Base-by-base conservation (phyloP, 2,329 filamentous ascomycete species). In the Golovinomyces cichoracearum region DNA sequence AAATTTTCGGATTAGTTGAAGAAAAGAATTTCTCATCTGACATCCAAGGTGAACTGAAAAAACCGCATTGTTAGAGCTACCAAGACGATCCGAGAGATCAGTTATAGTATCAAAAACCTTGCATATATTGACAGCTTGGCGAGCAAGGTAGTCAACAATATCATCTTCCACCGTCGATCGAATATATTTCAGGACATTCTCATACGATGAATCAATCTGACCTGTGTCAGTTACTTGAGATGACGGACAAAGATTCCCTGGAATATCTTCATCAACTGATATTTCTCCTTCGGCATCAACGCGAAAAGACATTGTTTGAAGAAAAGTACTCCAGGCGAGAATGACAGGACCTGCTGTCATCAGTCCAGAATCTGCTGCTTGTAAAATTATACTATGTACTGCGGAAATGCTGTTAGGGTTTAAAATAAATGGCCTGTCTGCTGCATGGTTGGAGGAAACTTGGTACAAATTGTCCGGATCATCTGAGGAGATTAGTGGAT, bases 311-410 rank as follows among this genome's bases (percentile, higher is more conserved):
- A 90, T 74, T 23, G 72, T 70, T 57, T 80, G 73, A 9, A 86
- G 67, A 23, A 93, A 72, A 45, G 88, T 67, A 3, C 78, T 76
- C 86, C 86, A 95, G 2, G 81, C 74, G 54, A 92, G 81, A 19
- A 83, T 71, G 17, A 82, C 75, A 1, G 83, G 83, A 49, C 74
- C 76, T 19, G 81, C 80, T 31, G 74, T 73, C 33, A 68, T 66
- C n/a, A 73, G 67, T 15, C 70, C 70, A 19, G 64, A 59, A 25
- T 68, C 68, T 12, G 74, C 71, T 6, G 76, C 73, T 49, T 68
- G 66, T 22, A 78, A 63, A 29, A 93, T 68, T n/a, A 79, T 72
- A 48, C 72, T 71, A 55, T 88, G 83, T 13, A 93, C 72, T 48
- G 77, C 72, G 45, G 74, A 71, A n/a, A 93, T 68, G 19, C 80